Conservation (phyloP, 2,329 filamentous ascomycete species). For the Pseudopyrenochaeta lycopersici region DNA sequence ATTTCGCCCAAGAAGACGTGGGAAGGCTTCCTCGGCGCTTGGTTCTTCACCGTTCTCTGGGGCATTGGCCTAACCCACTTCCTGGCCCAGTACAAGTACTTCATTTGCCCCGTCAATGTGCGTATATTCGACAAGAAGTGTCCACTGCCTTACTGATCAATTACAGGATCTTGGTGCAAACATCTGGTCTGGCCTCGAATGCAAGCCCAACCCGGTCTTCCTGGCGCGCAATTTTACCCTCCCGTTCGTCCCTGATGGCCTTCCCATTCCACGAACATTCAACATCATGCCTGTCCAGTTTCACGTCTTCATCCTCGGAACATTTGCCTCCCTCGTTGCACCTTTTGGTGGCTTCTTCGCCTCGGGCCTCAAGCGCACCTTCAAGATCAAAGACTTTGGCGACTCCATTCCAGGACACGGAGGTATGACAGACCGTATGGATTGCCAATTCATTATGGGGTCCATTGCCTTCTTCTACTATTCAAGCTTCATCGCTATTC, state of each 20-base stretch:
- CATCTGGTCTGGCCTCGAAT: slow-evolving; percentile 88
- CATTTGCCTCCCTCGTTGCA: slow-evolving; percentile 94
- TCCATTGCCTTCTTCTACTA: slow-evolving; percentile 99
- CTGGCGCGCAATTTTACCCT: slow-evolving; percentile 77
- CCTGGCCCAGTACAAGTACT: slow-evolving; percentile 92
- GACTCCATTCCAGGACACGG: slow-evolving; percentile 97
- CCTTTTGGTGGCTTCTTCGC: slow-evolving; percentile 99
- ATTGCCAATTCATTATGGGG: slow-evolving; percentile 99
- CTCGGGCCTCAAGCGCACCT: slow-evolving; percentile 95
- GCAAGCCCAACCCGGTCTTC: slow-evolving; percentile 92
- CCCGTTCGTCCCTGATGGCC: slow-evolving; percentile 55
- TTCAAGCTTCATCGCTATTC: slow-evolving; percentile 91
- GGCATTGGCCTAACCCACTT: slow-evolving; percentile 83
- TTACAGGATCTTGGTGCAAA: slow-evolving; percentile 84
- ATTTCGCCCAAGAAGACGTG: slow-evolving; percentile 99
- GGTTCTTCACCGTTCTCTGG: slow-evolving; percentile 92
- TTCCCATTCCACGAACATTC: slow-evolving; percentile 74
- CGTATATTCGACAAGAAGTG: slow-evolving; percentile 31
- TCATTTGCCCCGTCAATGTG: slow-evolving; percentile 94
- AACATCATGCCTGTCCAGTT: slow-evolving; percentile 89
- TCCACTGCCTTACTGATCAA: slow-evolving; percentile 8
- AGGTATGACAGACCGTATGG: slow-evolving; percentile 98
- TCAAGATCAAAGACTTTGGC: slow-evolving; percentile 99
- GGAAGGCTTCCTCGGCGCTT: slow-evolving; percentile 94
- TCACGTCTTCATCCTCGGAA: slow-evolving; percentile 87